Evolutionary conservation across 257 asterid genomes (phyloP), one percentile per base, ranked within the genome.

Genomic region (Nicotiana sylvestris): DNA sequence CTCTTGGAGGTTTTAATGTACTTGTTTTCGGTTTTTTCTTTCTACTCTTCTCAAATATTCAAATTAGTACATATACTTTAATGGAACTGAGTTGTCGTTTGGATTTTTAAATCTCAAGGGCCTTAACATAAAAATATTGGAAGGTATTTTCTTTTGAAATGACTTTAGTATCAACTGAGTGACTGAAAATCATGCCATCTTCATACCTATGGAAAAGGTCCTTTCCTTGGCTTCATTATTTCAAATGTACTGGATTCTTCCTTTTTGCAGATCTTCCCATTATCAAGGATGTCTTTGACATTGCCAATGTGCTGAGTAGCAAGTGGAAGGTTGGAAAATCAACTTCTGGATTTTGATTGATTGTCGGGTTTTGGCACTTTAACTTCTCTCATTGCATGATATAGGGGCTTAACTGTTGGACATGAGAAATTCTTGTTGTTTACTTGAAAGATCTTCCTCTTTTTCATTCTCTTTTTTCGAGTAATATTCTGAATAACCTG

Each of bases 291-390:
- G 89, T 94, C 74, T 79, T 94, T 87, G 91, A 87, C 87, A 92
- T 86, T 76, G 92, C 94, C 61, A 83, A 87, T 81, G 87, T 90
- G 85, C 85, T 92, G 62, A 88, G 87, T 84, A 85, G 91, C 82
- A 94, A 91, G 88, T 92, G 96, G 97, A 94, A 94, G 98, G 99
- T 96, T 84, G 70, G 86, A 6, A n/a, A 83, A 25, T 76, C 29
- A 27, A 29, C 64, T 27, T 51, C 80, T 27, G 43, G 53, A 8
- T 74, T 51, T 76, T 49, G 43, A 76, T 76, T 51, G 43, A 51
- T 51, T 27, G 43, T 74, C 53, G 15, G 80, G 53, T 51, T 29
- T 46, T 25, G 21, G 25, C 61, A 49, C 79, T 46, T 72, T 72
- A 5, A 72, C 39, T 72, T 72, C 60, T 72, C 60, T 43, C 6